Conservation (phyloP, 1,284 basidiomycete species). For the Irpex sp. region DNA sequence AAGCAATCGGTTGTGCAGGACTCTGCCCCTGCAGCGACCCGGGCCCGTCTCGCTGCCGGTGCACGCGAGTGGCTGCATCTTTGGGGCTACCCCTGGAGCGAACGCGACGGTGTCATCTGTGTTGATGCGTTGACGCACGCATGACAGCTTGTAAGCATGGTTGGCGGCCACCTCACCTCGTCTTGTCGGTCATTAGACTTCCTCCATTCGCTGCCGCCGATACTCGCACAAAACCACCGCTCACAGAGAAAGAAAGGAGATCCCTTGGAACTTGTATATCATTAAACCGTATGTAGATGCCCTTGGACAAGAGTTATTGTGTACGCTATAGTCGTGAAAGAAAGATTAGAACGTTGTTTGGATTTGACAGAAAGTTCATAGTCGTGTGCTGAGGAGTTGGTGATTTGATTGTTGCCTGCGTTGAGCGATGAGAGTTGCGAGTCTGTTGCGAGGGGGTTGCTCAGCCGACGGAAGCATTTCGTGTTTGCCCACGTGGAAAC, state of each 20-base stretch:
- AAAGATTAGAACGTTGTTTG: background rate
- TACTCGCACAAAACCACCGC: background rate
- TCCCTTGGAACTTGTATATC: background rate
- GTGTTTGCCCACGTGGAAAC: background rate
- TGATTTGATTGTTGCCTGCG: background rate
- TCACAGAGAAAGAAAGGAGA: background rate
- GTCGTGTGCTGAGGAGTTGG: background rate
- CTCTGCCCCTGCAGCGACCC: constrained; percentile 73
- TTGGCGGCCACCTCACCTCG: background rate
- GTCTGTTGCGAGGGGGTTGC: background rate
- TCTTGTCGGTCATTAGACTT: background rate
- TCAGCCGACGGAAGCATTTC: background rate
- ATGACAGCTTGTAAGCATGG: constrained; percentile 14
- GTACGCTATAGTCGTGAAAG: background rate
- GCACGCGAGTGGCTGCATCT: constrained; percentile 88
- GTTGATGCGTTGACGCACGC: constrained; percentile 81
- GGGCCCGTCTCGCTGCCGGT: constrained; percentile 76
- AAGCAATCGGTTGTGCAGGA: constrained; percentile 93
- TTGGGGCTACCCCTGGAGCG: constrained; percentile 96
- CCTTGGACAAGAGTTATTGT: background rate
- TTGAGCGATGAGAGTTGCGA: background rate
- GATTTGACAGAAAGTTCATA: background rate
- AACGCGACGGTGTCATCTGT: constrained; percentile 86
- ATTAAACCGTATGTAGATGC: constrained; percentile 2
- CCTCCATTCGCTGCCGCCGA: background rate